Base-by-base conservation (phyloP, 2,329 filamentous ascomycete genomes). In the Fusarium sp. region DNA sequence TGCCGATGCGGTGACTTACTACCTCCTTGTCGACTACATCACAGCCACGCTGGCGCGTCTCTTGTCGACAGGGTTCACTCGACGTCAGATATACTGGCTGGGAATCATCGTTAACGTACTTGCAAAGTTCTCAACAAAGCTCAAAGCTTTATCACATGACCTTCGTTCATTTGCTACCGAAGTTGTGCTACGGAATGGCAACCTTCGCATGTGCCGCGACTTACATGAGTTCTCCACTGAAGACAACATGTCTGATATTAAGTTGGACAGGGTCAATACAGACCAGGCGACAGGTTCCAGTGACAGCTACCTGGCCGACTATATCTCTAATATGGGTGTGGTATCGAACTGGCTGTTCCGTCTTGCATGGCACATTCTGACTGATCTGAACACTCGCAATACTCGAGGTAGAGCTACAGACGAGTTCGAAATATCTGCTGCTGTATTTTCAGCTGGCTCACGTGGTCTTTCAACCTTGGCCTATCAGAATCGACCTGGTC, bases 391-490 rank as follows among this genome's bases (percentile, higher is more conserved):
- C 3, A 45, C 42, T 2, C 24, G 42, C 4, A 45, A 25, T 12
- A 45, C 24, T 10, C 24, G 42, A 6, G 24, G 42, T 6, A 25
- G 42, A n/a, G 4, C 2, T 12, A 46, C 11, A 4, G 24, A 46
- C 5, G 44, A 46, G 7, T 46, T 46, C 8, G 11, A 27, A 1
- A 13, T 9, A 18, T 46, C 44, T 46, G 44, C 24, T 27, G 4
- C 11, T 12, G 2, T 46, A 0, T 46, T 27, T 1, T 7, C 22
- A 27, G 3, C 16, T 14, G 44, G 44, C 9, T 27, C 44, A 0
- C 16, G 11, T 4, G 18, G 11, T 8, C 6, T 27, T 18, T 6
- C 24, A 0, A 13, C 44, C 0, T 2, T 27, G 4, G 16, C 11
- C 2, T 46, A 46, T 18, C 16, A n/a, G 8, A 27, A 46, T 9